Evolutionary conservation across 129 eudicot genomes (phyloP), one percentile per base, ranked within the genome.

Genomic region (Flaveria robusta): DNA sequence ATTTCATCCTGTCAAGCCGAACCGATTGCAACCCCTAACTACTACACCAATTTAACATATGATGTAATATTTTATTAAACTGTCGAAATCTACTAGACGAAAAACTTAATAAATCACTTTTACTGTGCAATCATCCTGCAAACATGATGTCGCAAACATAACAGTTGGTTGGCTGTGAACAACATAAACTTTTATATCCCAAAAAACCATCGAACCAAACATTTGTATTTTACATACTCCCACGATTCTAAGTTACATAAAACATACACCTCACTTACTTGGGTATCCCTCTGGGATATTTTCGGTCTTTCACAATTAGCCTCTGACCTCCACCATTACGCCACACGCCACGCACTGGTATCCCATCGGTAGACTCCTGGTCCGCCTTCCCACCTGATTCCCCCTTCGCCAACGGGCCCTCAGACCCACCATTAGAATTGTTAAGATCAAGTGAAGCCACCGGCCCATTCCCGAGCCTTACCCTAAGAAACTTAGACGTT

Each of bases 261-360:
- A 20, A 2, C 13, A 66, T 7, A 19, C 14, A 50, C 41, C 46
- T 46, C 46, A 13, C 20, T 72, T 49, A 63, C 46, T 14, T 29
- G 41, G 34, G 49, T n/a, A 9, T 66, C 47, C 41, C 56, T 39
- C 66, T 79, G 46, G 74, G 81, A 65, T 65, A 83, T 78, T 74
- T 78, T 18, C 42, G 74, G 81, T 80, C 81, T 45, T 75, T 55
- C 45, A 79, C 84, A 65, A 91, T 69, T 47, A 94, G 90, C 86
- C 45, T 91, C 51, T 86, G 91, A 31, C 97, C 98, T 9, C 97
- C 97, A 68, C 97, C 97, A 66, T 86, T 89, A 46, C 86, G 83
- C 99, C 99, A 94, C 77, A 85, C 97, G 22, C 97, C 88, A 12
- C 90, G 90, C 11, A 74, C 90, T 19, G 96, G 85, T 75, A 85